phyloP scores from a whole-genome alignment of 1,284 basidiomycete genomes.

The Termitomyces sp. region DNA sequence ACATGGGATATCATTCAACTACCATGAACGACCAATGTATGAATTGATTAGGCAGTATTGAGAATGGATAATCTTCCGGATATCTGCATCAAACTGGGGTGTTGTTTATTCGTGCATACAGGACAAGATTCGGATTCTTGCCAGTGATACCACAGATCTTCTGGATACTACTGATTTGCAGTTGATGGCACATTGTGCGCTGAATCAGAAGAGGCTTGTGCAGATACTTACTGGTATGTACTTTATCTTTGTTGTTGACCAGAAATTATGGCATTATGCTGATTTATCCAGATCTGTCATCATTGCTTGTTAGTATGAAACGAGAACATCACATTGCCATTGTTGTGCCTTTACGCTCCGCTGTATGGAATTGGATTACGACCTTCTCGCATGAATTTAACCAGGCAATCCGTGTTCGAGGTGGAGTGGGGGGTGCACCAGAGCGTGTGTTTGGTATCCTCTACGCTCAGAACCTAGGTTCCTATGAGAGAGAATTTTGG shows the following conservation, averaged over 20 bases:
- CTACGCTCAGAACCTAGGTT: constrained; percentile 51
- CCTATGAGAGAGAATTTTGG: constrained; percentile 61
- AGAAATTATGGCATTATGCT: background rate
- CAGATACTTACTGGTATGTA: constrained; percentile 59
- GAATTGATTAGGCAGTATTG: constrained; percentile 62
- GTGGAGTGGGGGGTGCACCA: constrained; percentile 71
- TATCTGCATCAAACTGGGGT: constrained; percentile 88
- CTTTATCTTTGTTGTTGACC: background rate
- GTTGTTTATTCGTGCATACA: constrained; percentile 74
- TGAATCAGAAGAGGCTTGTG: constrained; percentile 61
- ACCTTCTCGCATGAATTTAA: constrained; percentile 79
- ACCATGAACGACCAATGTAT: constrained; percentile 51
- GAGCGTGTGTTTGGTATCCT: constrained; percentile 81
- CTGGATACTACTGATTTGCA: constrained; percentile 70
- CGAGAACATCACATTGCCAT: constrained; percentile 71
- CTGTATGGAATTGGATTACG: constrained; percentile 92
- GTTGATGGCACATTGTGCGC: constrained; percentile 65
- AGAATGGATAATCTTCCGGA: constrained; percentile 79
- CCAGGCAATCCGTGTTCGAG: constrained; percentile 58
- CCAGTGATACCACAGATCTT: constrained; percentile 46
- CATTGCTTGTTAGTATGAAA: constrained; percentile 83
- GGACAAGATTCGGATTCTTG: constrained; percentile 64
- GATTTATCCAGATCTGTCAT: constrained; percentile 60
- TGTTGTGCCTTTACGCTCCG: constrained; percentile 74
- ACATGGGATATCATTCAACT: constrained; percentile 55